These are phyloP conservation scores for Hypoxylon lienhwacheense DNA, from an alignment of 495 filamentous ascomycete species.

Conservation along the genomic window DNA sequence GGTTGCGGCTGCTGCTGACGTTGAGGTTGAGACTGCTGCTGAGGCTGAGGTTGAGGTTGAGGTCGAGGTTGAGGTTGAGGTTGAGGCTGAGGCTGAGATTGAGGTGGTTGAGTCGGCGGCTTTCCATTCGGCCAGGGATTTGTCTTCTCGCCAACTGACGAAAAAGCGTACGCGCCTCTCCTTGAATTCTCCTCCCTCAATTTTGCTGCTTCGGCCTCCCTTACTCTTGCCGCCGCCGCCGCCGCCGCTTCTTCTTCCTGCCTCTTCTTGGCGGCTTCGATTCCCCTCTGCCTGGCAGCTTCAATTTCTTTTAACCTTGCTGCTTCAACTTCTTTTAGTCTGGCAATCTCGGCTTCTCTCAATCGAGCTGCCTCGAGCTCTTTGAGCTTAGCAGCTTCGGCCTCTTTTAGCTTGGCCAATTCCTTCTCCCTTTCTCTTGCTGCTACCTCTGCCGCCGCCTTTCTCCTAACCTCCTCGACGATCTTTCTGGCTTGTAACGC, in stretches of 20 bases:
- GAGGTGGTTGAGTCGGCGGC: constrained; percentile 40
- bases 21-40: not conserved
- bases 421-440: constrained; percentile 38
- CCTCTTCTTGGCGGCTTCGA: constrained; percentile 28
- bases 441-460: constrained; percentile 1
- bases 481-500: constrained; percentile 36
- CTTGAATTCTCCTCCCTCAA: constrained; percentile 22
- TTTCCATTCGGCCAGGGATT: constrained; percentile 59
- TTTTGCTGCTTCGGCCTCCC: constrained; percentile 37
- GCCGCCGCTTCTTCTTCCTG: constrained; percentile 35
- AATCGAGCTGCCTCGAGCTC: constrained; percentile 31
- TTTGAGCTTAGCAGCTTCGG: constrained; percentile 28
- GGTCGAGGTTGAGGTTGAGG: not conserved
- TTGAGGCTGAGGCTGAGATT: constrained; percentile 39
- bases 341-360: constrained; percentile 37
- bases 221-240: constrained; percentile 34
- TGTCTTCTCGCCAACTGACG: constrained; percentile 58
- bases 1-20: no score
- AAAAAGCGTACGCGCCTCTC: constrained; percentile 53
- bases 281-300: constrained; percentile 30
- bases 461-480: constrained; percentile 17
- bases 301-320: constrained; percentile 28
- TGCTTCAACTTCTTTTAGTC: constrained; percentile 35
- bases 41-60: constrained; percentile 43
- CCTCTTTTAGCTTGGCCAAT: constrained; percentile 34